Evolutionary conservation across 192 early-diverging fungal genomes (phyloP), one percentile per base, ranked within the genome.

Genomic region (Chytriomyces confervae): DNA sequence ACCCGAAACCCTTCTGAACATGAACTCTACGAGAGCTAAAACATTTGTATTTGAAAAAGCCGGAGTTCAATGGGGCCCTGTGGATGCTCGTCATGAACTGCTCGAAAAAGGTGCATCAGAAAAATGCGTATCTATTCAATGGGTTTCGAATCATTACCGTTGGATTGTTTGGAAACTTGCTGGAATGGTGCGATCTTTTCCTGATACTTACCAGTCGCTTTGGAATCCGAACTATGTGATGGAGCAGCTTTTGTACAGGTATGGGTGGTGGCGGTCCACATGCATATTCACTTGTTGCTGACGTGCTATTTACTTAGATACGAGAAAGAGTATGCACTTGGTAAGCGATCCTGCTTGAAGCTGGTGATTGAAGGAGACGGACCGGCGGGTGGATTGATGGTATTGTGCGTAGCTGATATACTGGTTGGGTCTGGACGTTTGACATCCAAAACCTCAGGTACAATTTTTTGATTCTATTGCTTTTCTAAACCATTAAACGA

Each of bases 91-190:
- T 8, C 23, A 77, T 6, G 80, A 62, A 16, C 44, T 93, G 29
- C 9, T 91, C 0, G 62, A 62, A 5, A 69, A 49, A 68, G 90
- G 90, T 44, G 86, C 85, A 7, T 50, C 50, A 11, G 51, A 67
- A 13, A 77, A 80, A 48, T 66, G 83, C 10, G 67, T 63, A 18
- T 46, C 76, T n/a, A 51, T 72, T 7, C 45, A 48, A 11, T 94
- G 92, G 92, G 85, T 91, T 0, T 9, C 10, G 13, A 92, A 94
- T 64, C 92, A 94, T 62, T 93, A 92, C 76, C 60, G 81, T 9
- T 86, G 84, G 80, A 90, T 94, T 72, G 86, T 92, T 5, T 94
- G 92, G 92, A 92, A 92, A 75, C 51, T 93, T 3, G 92, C 92
- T 0, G 78, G 84, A n/a, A 81, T 87, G 61, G 82, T 86, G 18